A percentile compares a stretch with the other conserved stretches of the same genome.
These are phyloP conservation scores for Colletotrichum magnum DNA, from an alignment of 2,329 filamentous ascomycete species.

Conservation along the genomic window DNA sequence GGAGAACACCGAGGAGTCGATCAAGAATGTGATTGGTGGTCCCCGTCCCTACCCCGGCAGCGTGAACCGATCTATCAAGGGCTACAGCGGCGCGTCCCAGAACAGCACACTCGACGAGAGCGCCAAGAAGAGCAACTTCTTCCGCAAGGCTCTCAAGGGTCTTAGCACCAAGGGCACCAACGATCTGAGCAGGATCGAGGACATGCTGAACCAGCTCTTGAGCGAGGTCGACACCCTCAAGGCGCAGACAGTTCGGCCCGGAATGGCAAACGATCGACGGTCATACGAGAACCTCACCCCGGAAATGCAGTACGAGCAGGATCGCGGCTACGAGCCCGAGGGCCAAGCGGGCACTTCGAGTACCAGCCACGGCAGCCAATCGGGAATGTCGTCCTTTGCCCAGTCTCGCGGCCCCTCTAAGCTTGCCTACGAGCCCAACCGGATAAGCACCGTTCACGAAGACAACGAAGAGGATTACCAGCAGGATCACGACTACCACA, in stretches of 20 bases:
- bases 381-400: conserved; percentile 79
- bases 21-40: conserved; percentile 85
- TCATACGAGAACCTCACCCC: conserved; percentile 79
- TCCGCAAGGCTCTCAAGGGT: conserved; percentile 92
- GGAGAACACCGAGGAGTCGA: conserved; percentile 87
- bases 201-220: conserved; percentile 92
- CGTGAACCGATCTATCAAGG: conserved; percentile 71
- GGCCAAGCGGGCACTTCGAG: conserved; percentile 80
- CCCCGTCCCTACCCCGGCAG: conserved; percentile 85
- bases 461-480: conserved; percentile 83
- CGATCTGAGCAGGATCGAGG: conserved; percentile 89
- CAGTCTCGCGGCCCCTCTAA: conserved; percentile 62
- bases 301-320: conserved; percentile 75
- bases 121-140: conserved; percentile 92
- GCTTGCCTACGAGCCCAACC: conserved; percentile 68
- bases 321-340: conserved; percentile 86
- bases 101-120: conserved; percentile 70
- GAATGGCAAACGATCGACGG: conserved; percentile 64
- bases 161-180: conserved; percentile 89
- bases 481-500: conserved; percentile 60
- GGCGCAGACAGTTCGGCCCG: conserved; percentile 64
- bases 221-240: conserved; percentile 91
- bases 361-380: conserved; percentile 80
- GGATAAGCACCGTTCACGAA: conserved; percentile 92
- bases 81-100: conserved; percentile 61